These are phyloP conservation scores for Posidonia oceanica DNA, from an alignment of 116 monocot species.

Conservation along the genomic window DNA sequence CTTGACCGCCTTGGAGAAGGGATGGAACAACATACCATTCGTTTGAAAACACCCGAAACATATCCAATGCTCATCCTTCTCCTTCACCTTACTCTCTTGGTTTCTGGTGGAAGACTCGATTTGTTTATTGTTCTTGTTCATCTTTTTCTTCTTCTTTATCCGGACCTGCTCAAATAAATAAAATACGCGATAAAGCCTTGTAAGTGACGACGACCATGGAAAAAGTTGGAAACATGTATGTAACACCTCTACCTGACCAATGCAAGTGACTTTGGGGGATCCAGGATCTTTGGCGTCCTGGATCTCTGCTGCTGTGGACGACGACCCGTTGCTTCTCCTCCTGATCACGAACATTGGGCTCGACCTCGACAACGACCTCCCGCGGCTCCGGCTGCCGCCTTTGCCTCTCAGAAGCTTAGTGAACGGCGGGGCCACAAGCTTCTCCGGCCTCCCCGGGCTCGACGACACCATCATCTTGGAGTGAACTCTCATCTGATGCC, in stretches of 20 bases:
- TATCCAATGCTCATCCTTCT: neutral
- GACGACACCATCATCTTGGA: slow-evolving; percentile 24
- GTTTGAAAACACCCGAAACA: slow-evolving; percentile 10
- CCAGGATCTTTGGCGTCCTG: slow-evolving; percentile 39
- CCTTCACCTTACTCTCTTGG: neutral
- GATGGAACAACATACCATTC: slow-evolving; percentile 3
- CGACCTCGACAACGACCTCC: slow-evolving; percentile 17
- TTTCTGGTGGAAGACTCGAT: neutral
- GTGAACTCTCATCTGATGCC: neutral
- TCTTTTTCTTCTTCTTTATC: slow-evolving; percentile 36
- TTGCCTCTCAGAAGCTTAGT: slow-evolving; percentile 29
- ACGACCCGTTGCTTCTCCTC: neutral
- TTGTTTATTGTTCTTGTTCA: slow-evolving; percentile 3
- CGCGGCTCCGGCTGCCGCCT: slow-evolving; percentile 22
- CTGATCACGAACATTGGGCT: slow-evolving; percentile 35
- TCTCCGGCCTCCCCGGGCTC: slow-evolving; percentile 58
- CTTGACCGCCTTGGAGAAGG: neutral
- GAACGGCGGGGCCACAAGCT: slow-evolving; percentile 44
- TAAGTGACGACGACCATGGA: too few relatives aligned
- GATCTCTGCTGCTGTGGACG: slow-evolving; percentile 3
- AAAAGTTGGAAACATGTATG: neutral
- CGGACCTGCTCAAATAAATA: slow-evolving; percentile 18
- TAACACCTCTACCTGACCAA: slow-evolving; percentile 35
- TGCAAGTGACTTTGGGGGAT: slow-evolving; percentile 92
- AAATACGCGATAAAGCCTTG: neutral